Evolutionary conservation across 495 filamentous ascomycete species (phyloP).

Genomic region (Lasiosphaeris hirsuta): DNA sequence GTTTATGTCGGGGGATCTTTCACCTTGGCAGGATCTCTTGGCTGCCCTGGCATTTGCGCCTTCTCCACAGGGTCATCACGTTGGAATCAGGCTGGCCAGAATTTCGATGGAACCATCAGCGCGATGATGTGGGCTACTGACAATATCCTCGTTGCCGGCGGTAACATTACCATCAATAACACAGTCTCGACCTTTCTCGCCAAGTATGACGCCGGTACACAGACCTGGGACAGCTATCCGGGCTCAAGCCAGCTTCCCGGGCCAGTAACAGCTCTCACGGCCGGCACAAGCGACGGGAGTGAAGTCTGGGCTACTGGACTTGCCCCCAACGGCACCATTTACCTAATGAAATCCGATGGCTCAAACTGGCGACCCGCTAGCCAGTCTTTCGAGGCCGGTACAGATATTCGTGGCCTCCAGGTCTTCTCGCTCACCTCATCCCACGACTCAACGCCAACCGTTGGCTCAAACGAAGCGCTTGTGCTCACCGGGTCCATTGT

Average conservation of each 20-base stretch:
- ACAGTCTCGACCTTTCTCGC: conserved; percentile 62
- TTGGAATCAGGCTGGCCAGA: conserved; percentile 74
- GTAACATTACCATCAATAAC: conserved; percentile 65
- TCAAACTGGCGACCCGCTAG: conserved; percentile 50
- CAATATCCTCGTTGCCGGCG: conserved; percentile 68
- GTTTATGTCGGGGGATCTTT: conserved; percentile 88
- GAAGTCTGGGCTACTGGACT: conserved; percentile 78
- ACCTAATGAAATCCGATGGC: conserved; percentile 73
- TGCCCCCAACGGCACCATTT: conserved; percentile 63
- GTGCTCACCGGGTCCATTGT: conserved; percentile 77
- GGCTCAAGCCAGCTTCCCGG: conserved; percentile 69
- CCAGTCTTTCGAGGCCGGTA: conserved; percentile 57
- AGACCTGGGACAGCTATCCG: conserved; percentile 62
- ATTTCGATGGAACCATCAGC: conserved; percentile 63
- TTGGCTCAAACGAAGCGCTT: conserved; percentile 66
- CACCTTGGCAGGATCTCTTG: conserved; percentile 72
- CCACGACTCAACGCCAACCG: conserved; percentile 57
- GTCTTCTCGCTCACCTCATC: conserved; percentile 64
- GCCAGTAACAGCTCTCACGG: conserved; percentile 68
- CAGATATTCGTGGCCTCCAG: conserved; percentile 73
- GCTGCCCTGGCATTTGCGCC: conserved; percentile 76
- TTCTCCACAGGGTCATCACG: conserved; percentile 63
- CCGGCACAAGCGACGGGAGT: conserved; percentile 62
- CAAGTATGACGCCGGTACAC: conserved; percentile 62
- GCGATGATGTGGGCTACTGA: conserved; percentile 71